Evolutionary conservation across 2,329 filamentous ascomycete genomes (phyloP), one percentile per base, ranked within the genome.

Genomic region (Pestalotiopsis sp.): DNA sequence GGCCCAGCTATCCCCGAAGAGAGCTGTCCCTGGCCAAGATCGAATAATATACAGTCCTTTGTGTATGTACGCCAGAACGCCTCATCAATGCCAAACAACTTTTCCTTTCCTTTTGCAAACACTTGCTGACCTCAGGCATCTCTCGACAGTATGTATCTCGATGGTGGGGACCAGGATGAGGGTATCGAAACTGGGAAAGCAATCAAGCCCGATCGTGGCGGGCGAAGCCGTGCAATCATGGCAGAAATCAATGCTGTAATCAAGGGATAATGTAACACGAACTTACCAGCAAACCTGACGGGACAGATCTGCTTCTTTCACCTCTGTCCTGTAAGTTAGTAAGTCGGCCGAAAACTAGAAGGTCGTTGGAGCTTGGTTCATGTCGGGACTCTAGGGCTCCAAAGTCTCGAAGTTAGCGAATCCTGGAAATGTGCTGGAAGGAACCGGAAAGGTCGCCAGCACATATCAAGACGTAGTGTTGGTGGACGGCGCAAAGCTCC

Each of bases 231-330:
- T 52, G 45, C 45, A n/a, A 20, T 9, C 17, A 52, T 52, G 45
- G 11, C 23, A 36, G 20, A 36, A 39, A 39, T 62, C 59, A 62
- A 62, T 12, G 7, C 59, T 39, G 31, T n/a, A 39, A 62, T 13
- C 20, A 36, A 20, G 9, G 25, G 59, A 62, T 31, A 17, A 4
- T n/a, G 31, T n/a, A 62, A 39, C n/a, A 36, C 57, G 20, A 39
- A 62, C 59, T 62, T 62, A 62, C 59, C 59, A 62, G 59, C 59
- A 62, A 31, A 62, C 17, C 59, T 62, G 27, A 36, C 36, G 17
- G 31, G 7, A 52, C 14, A 52, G 45, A 52, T 52, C 45, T 36
- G 27, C 25, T 39, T 12, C 17, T 27, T 9, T 60, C 25, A 27
- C 12, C 11, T 27, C 17, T 39, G n/a, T 6, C 17, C 59, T 62